Evolutionary conservation across 768 basidiomycete genomes (phyloP), one percentile per base, ranked within the genome.

Genomic region (Sistotremastrum suecicum): DNA sequence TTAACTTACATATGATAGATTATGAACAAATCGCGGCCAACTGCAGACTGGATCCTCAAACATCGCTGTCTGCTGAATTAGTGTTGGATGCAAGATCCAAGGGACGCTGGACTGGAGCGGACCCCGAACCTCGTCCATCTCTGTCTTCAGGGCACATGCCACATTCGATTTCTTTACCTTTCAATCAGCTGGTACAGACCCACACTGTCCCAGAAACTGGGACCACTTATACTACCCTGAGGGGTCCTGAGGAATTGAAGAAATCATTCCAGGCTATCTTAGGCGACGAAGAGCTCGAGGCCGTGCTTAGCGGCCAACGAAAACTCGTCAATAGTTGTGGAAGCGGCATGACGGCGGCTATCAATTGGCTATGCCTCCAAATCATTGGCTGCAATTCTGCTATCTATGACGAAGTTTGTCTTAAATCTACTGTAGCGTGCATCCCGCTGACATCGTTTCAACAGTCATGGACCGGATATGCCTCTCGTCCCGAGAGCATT

Each of bases 381-480:
- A 55, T 83, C 35, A 54, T 90, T 40, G 79, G 77, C 9, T 74
- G 72, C 44, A 65, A 67, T 28, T 66, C 83, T 37, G 74, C 73
- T n/a, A 61, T 98, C 7, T 99, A 98, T 57, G 95, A 99, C 53
- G 95, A 99, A 76, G 91, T 94, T 57, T 53, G 1, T 4, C 5
- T 12, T 43, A 5, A 20, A 39, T 33, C 46, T n/a, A 32, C 41
- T 50, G 33, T 12, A 29, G 7, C 20, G 45, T n/a, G 20, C 20
- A 20, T 34, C 40, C 5, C 5, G 10, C 48, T 39, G 46, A 10
- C 38, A 5, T 31, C n/a, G 12, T 7, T 44, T 37, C n/a, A 36
- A 35, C 53, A 94, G 91, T 89, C 87, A 31, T 98, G 94, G 94
- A 86, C 86, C 2, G 94, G 94, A 3, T 98, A 95, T 60, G 89